Evolutionary conservation across 805 yeast species (phyloP).

Genomic region (Starmerella bacillaris): DNA sequence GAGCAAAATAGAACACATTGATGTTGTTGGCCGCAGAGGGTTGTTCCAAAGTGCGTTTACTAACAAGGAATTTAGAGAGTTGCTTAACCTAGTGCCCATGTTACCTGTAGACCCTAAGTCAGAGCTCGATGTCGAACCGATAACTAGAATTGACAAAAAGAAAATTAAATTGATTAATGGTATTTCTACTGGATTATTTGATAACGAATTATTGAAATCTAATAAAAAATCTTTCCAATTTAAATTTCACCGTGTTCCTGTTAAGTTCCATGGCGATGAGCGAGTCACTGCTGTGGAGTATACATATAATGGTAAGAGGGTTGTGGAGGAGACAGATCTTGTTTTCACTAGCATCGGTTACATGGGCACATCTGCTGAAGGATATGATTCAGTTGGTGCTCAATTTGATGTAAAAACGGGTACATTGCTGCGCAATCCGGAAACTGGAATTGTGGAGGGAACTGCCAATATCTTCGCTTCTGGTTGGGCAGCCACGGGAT

Average conservation of each 20-base stretch:
- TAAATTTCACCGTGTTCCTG: slow-evolving; percentile 52
- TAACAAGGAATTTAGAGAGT: slow-evolving; percentile 77
- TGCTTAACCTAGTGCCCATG: slow-evolving; percentile 27
- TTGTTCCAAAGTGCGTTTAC: slow-evolving; percentile 73
- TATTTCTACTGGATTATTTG: no score
- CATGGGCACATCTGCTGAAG: slow-evolving; percentile 45
- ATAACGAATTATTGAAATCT: background rate
- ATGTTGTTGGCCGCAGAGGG: slow-evolving; percentile 74
- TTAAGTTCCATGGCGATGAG: slow-evolving; percentile 27
- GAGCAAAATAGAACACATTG: slow-evolving; percentile 44
- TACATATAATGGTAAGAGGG: slow-evolving; percentile 25
- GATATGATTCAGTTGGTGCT: slow-evolving; percentile 34
- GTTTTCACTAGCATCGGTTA: slow-evolving; percentile 75
- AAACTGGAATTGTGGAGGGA: slow-evolving; percentile 9
- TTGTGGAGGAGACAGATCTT: slow-evolving; percentile 36
- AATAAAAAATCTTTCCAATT: slow-evolving; percentile 39
- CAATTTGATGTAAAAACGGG: slow-evolving; percentile 32
- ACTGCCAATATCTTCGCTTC: slow-evolving; percentile 43
- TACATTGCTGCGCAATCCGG: slow-evolving; percentile 6
- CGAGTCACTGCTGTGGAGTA: slow-evolving; percentile 33
- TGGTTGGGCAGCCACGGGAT: slow-evolving; percentile 84
- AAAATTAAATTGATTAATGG: slow-evolving; percentile 11
- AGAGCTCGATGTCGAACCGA: slow-evolving; percentile 1
- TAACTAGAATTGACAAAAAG: slow-evolving; percentile 14
- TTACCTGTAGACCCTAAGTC: slow-evolving; percentile 8